Evolutionary conservation across 371 early-diverging fungal genomes (phyloP), one percentile per base, ranked within the genome.

Genomic region (Lichtheimia corymbifera): DNA sequence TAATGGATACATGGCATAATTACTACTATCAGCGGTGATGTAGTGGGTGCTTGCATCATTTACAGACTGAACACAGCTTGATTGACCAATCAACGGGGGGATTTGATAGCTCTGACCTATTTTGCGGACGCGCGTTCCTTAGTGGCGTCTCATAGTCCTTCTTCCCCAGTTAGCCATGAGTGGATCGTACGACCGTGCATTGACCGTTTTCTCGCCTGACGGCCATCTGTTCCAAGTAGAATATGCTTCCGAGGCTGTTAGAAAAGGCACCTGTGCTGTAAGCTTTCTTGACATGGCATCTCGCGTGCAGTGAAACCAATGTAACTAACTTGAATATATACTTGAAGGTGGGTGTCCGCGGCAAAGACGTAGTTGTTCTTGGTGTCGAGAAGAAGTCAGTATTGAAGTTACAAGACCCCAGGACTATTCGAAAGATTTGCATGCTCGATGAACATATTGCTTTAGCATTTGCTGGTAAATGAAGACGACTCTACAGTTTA

Each of bases 141-240:
- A 22, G 54, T 54, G 18, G 47, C 47, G 5, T 47, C 2, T 22
- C 47, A n/a, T 18, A 47, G 18, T 47, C 22, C 47, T 22, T 47
- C 22, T 47, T 47, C 22, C 22, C 22, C 47, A 18, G 47, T 22
- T 22, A 47, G 47, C 35, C 51, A 81, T 81, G 81, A 77, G 78
- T 62, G 83, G 90, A 65, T 62, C 62, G 3, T 93, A 93, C 85
- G 93, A 93, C 83, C 88, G 92, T 66, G 97, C 98, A 54, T 87
- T 99, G 64, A 99, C 99, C 51, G 94, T 99, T 63, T 99, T 99
- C 77, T 98, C 99, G 35, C 99, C 99, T 49, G 99, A 99, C 78
- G 99, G 99, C 55, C 97, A 99, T 78, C 83, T 99, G 61, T 98
- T 99, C 79, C 99, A 99, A 88, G 99, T 99, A 61, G 99, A 99